Evolutionary conservation across 805 yeast genomes (phyloP), one percentile per base, ranked within the genome.

Genomic region (Torulaspora franciscae): DNA sequence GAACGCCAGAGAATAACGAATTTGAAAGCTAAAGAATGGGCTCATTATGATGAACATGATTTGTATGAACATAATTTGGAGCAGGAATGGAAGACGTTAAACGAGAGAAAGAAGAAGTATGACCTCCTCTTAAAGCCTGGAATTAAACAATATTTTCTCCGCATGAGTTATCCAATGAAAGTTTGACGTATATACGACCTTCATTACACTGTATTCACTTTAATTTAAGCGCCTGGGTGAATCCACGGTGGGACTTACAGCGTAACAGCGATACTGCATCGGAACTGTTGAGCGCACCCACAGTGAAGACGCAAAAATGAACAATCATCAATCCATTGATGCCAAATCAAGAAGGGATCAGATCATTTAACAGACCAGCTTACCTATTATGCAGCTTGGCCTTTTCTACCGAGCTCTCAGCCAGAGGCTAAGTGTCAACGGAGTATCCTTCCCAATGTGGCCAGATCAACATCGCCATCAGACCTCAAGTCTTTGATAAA

Each of bases 401-500:
- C n/a, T n/a, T n/a, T n/a, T n/a, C n/a, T n/a, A n/a, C n/a, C n/a
- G n/a, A n/a, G n/a, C n/a, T n/a, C n/a, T n/a, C n/a, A n/a, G n/a
- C n/a, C 22, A 19, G 22, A 5, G 22, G 5, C 5, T 5, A 19
- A 19, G 22, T 4, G 5, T 43, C 46, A 62, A n/a, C 60, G 50
- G 19, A 69, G 50, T 32, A 53, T 44, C 48, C 56, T 64, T 27
- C 83, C 76, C 27, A 83, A 65, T 40, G 66, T 74, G 41, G 72
- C 66, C 41, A 83, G 56, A 22, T 73, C 77, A 8, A 69, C 61
- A 43, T 71, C 73, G 3, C 68, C 70, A 51, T 82, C 87, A 23
- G 67, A 61, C n/a, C 71, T 69, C 43, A 83, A 62, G 53, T 81
- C 87, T 34, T 65, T 70, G 0, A 72, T 69, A 44, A 82, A 75